Base-by-base conservation (phyloP, 192 early-diverging fungal genomes). In the Haplosporangium gracile region DNA sequence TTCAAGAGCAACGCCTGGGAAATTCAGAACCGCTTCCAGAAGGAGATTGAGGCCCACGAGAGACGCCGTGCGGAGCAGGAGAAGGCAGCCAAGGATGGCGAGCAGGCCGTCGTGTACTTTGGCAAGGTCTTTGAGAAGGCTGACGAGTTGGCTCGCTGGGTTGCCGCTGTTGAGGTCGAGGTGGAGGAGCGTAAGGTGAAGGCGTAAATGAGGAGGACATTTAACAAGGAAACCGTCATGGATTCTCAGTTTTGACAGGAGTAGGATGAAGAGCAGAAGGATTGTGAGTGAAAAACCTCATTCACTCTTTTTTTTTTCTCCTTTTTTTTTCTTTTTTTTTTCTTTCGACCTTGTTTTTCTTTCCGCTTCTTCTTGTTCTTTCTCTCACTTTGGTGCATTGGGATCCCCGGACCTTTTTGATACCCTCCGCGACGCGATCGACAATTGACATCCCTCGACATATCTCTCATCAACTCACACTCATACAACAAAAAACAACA, bases 41-140 rank as follows among this genome's bases (percentile, higher is more conserved):
- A 90, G 77, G 93, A 95, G 80, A 93, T 96, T 69, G 95, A 96
- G 79, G 90, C 91, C 24, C 92, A 95, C 71, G 93, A 96, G 78
- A 88, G 90, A 53, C 89, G 89, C 53, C 93, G 95, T 4, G 90
- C 88, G 8, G 90, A 94, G 47, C 91, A 93, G 75, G 85, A 92
- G 78, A 81, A 89, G 78, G 81, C 88, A 3, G 90, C 91, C 68
- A 91, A 91, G 68, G 82, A 90, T 20, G 92, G 93, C 1, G 91
- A 93, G 82, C 93, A 95, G 82, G 92, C 95, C 36, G 90, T 92
- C 70, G 85, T 90, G 11, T 94, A 94, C 88, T 95, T 94, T 88
- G 89, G 91, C 51, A 89, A 92, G 76, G 85, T 95, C 79, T 89
- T 92, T 63, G 82, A 80, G 47, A 92, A 93, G 89, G 88, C 93